Conservation (phyloP, 805 yeast genomes). For the Danielia reshetovae region DNA sequence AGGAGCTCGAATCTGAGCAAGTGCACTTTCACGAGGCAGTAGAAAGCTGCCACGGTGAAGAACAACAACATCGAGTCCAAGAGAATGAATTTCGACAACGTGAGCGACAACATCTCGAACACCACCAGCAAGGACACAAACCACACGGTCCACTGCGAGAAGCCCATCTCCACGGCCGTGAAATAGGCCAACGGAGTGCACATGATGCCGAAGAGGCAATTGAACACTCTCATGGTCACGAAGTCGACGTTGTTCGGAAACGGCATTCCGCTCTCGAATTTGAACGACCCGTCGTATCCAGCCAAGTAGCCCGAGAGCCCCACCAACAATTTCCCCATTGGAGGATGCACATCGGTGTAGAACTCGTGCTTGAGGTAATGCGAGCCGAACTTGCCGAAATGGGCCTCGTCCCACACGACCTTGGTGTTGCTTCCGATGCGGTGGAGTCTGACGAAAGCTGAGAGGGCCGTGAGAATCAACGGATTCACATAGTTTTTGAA, state of each 20-base stretch:
- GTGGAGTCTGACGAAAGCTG: conserved; percentile 47
- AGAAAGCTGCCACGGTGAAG: conserved; percentile 54
- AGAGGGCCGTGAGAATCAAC: conserved; percentile 9
- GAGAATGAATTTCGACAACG: conserved; percentile 69
- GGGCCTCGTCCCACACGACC: conserved; percentile 98
- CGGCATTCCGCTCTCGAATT: conserved; percentile 60
- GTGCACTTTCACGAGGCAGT: conserved; percentile 45
- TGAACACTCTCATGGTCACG: conserved; percentile 66
- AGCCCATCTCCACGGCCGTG: conserved; percentile 32
- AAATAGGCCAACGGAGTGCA: conserved; percentile 67
- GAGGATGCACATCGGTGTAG: conserved; percentile 97
- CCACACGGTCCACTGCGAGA: conserved; percentile 42
- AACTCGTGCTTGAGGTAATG: conserved; percentile 83
- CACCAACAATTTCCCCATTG: conserved; percentile 89
- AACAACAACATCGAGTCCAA: conserved; percentile 74
- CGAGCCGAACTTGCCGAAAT: conserved; percentile 95
- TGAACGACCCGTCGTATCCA: conserved; percentile 78
- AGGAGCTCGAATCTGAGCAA: conserved; percentile 41
- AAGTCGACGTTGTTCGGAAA: conserved; percentile 63
- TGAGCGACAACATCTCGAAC: conserved; percentile 65
- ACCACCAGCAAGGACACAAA: conserved; percentile 60
- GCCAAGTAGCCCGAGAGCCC: conserved; percentile 85
- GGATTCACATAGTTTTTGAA: conserved; percentile 5
- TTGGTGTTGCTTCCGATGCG: conserved; percentile 55
- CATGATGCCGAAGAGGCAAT: conserved; percentile 62